Base-by-base conservation (phyloP, 2,329 filamentous ascomycete genomes). In the Gyromitra esculenta region DNA sequence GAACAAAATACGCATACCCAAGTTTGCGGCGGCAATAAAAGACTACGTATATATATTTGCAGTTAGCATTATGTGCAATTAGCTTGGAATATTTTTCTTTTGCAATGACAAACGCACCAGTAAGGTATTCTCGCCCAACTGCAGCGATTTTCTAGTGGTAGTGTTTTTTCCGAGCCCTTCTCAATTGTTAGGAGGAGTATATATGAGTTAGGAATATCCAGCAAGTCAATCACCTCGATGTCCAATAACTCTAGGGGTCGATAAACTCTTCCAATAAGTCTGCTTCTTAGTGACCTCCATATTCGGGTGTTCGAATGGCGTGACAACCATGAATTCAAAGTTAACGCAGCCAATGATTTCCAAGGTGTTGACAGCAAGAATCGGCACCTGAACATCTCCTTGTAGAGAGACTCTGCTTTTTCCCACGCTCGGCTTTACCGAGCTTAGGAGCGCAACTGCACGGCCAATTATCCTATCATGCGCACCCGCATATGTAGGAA, bases 311-410 rank as follows among this genome's bases (percentile, higher is more conserved):
- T 90, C 88, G 84, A 99, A 99, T 0, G 96, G 95, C 0, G 93
- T 98, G 80, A 99, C 94, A 81, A 98, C 89, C 41, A 97, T 85
- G 82, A 98, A 98, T 83, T 97, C 97, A 87, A 99, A 99, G 81
- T 97, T 97, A 80, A 99, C 92, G 0, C 91, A 90, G 15, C 96
- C 96, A 79, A 99, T 97, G 8, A 98, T 91, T 76, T 98, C 95
- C 43, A 98, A 85, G 11, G 89, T 91, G 76, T 88, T 92, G 45
- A 91, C 90, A 41, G 92, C 92, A 81, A 98, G 88, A 78, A 99
- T 96, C 0, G 96, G 96, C 8, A 99, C 92, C 76, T 92, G 95
- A 48, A 97, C 89, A 82, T 98, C 96, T 21, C 94, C 94, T 83
- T 97, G 94, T 7, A 99, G 86, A 69, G 92, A 95, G 86, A 96